Percentiles rank a stretch among this genome's conserved stretches.
phyloP scores from a whole-genome alignment of 2,329 filamentous ascomycete species.

The Fusarium keratoplasticum region DNA sequence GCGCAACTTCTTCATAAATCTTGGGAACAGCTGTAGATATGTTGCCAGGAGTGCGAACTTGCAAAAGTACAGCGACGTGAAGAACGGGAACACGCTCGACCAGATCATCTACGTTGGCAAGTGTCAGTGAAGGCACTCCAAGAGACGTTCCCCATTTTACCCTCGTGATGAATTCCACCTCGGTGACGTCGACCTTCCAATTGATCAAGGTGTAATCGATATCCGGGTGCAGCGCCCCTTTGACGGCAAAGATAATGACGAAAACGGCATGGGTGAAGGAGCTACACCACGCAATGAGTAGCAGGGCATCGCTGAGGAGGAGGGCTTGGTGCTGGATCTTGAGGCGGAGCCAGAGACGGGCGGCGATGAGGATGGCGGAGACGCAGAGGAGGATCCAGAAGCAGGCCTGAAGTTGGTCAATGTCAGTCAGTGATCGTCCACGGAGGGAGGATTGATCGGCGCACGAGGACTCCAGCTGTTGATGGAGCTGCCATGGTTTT shows the following conservation, averaged over 20 bases:
- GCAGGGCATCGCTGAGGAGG: slow-evolving; percentile 12
- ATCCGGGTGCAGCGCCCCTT: slow-evolving; percentile 5
- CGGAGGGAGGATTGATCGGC: not conserved
- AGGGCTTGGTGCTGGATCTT: slow-evolving; percentile 27
- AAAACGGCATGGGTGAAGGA: slow-evolving; percentile 8
- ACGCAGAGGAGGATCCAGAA: not conserved
- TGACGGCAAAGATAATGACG: slow-evolving; percentile 4
- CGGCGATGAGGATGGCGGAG: slow-evolving; percentile 11
- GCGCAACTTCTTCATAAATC: slow-evolving; percentile 31
- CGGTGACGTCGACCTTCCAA: slow-evolving; percentile 13
- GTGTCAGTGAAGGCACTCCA: not conserved
- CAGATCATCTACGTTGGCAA: slow-evolving; percentile 17
- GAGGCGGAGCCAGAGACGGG: slow-evolving; percentile 28
- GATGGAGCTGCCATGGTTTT: not conserved
- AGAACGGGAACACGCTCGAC: slow-evolving; percentile 17
- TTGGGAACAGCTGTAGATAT: slow-evolving; percentile 35
- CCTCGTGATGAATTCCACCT: not conserved
- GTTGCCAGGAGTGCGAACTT: slow-evolving; percentile 33
- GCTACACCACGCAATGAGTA: slow-evolving; percentile 18
- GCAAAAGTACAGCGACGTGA: slow-evolving; percentile 35
- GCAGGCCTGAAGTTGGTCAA: not conserved
- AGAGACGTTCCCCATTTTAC: not conserved
- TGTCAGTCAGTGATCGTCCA: not conserved
- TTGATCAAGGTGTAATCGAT: slow-evolving; percentile 28
- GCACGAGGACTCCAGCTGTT: not conserved